phyloP scores from a whole-genome alignment of 345 rosid genomes.

The Acer negundo region DNA sequence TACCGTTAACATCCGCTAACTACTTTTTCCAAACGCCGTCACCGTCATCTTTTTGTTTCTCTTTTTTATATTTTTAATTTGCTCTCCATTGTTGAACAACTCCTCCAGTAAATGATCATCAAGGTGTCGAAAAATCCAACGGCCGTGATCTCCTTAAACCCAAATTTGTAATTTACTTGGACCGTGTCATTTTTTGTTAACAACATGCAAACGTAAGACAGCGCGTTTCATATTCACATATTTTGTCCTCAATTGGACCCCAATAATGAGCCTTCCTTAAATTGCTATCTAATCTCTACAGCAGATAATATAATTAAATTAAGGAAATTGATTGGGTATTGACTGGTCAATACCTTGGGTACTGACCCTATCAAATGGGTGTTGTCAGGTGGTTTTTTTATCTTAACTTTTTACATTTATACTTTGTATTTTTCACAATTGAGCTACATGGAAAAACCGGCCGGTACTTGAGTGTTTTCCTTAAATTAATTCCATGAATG shows the following conservation, averaged over 20 bases:
- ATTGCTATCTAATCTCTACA: background rate
- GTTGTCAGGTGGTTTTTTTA: too few species aligned
- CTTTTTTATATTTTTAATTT: background rate
- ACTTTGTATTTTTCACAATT: too few species aligned
- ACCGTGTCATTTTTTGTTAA: too few species aligned
- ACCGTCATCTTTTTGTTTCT: background rate
- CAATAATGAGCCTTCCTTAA: background rate
- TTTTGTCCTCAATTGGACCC: background rate
- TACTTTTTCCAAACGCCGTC: background rate
- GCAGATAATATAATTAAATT: background rate
- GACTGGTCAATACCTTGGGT: too few species aligned
- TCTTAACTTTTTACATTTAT: too few species aligned
- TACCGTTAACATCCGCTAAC: conserved; percentile 13
- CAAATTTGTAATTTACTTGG: background rate
- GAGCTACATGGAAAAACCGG: too few species aligned
- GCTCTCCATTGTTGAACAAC: background rate
- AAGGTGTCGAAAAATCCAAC: background rate
- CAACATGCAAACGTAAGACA: background rate
- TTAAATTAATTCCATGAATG: background rate
- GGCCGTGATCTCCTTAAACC: background rate
- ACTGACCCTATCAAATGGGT: too few species aligned
- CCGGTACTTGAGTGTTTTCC: too few species aligned
- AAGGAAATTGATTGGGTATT: too few species aligned
- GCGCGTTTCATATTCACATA: background rate
- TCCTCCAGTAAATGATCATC: background rate